phyloP scores from a whole-genome alignment of 2,329 filamentous ascomycete species.

The Botrytis sinoallii region DNA sequence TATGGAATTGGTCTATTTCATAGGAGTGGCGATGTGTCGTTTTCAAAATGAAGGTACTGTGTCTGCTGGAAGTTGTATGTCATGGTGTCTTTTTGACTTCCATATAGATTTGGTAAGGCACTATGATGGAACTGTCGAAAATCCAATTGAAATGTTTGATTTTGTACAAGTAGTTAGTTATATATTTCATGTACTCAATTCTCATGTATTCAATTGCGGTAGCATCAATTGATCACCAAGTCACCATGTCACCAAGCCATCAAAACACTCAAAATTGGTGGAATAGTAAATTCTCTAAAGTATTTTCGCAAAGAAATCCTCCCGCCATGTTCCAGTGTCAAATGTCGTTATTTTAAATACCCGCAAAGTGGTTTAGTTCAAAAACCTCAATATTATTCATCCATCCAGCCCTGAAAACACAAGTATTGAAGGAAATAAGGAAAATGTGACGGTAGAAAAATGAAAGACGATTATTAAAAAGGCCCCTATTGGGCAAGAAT shows the following conservation, averaged over 20 bases:
- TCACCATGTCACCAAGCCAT: not conserved
- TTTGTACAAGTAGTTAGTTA: not conserved
- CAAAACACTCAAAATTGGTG: not conserved
- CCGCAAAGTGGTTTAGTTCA: not conserved
- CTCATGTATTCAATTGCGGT: no score
- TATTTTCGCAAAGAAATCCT: not conserved
- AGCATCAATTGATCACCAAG: not conserved
- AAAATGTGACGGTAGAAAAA: not conserved
- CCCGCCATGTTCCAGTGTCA: not conserved
- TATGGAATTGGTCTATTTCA: accelerated
- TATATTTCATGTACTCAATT: accelerated
- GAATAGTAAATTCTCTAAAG: not conserved
- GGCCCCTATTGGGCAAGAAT: not conserved
- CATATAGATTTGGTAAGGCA: not conserved
- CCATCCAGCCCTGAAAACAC: not conserved
- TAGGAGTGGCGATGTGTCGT: not conserved
- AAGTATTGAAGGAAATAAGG: not conserved
- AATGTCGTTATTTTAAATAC: not conserved
- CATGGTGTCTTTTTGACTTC: not conserved
- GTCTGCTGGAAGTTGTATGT: not conserved
- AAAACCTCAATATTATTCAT: not conserved
- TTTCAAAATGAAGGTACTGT: not conserved
- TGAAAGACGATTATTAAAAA: not conserved
- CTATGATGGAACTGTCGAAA: accelerated
- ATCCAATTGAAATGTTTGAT: not conserved